Evolutionary conservation across 1,284 basidiomycete genomes (phyloP).

Genomic region (Uromyces viciae-fabae): DNA sequence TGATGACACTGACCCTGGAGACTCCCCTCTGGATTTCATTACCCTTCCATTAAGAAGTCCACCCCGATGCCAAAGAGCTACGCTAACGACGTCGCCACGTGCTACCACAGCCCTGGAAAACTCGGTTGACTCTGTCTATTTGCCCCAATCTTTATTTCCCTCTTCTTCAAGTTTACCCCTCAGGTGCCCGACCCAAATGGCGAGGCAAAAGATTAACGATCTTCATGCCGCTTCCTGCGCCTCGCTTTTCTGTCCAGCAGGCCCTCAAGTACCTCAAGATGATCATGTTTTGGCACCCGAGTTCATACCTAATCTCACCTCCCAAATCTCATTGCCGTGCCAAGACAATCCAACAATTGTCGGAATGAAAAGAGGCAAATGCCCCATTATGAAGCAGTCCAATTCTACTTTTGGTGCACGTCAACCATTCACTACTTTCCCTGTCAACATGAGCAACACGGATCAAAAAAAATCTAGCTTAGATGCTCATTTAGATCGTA

Average conservation of each 20-base stretch:
- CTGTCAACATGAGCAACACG: not conserved
- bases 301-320: not conserved
- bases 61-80: conserved; percentile 9
- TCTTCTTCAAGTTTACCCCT: not conserved
- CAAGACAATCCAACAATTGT: not conserved
- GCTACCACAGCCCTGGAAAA: not conserved
- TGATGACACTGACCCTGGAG: conserved; percentile 6
- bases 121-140: not conserved
- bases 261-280: not conserved
- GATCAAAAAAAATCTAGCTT: not conserved
- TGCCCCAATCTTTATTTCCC: not conserved
- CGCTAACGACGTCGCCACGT: not conserved
- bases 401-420: not conserved
- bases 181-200: not conserved
- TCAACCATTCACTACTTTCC: not conserved
- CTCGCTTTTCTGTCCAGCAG: not conserved
- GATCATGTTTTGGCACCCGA: not conserved
- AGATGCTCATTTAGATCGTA: not conserved
- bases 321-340: not conserved
- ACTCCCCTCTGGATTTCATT: conserved; percentile 28
- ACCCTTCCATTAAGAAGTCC: conserved; percentile 21
- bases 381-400: not conserved
- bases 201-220: conserved; percentile 17
- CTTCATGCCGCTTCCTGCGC: not conserved
- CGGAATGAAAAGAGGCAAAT: not conserved